These are phyloP conservation scores for Myotisia sp. DNA, from an alignment of 2,329 filamentous ascomycete species.

Conservation along the genomic window DNA sequence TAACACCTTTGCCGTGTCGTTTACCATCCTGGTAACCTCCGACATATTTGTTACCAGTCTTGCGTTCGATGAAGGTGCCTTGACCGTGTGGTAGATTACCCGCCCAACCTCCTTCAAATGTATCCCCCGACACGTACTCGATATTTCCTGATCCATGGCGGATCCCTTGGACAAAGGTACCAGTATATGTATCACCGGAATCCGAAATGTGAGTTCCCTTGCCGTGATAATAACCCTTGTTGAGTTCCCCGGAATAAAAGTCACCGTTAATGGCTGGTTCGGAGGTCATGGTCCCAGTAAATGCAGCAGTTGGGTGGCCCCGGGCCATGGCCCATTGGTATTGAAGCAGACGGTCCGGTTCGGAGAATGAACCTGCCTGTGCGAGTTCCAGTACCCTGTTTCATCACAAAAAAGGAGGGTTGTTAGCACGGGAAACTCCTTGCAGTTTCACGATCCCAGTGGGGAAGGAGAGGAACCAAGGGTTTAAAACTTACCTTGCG, in stretches of 20 bases:
- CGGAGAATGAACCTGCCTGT: conserved; percentile 23
- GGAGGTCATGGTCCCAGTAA: conserved; percentile 36
- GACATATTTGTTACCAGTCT: conserved; percentile 46
- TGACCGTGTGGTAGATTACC: conserved; percentile 39
- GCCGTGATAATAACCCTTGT: conserved; percentile 40
- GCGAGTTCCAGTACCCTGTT: conserved; percentile 22
- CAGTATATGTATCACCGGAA: conserved; percentile 42
- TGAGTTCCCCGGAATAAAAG: conserved; percentile 41
- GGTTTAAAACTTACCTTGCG: conserved; percentile 20
- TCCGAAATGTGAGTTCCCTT: conserved; percentile 40
- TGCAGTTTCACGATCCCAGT: too few relatives aligned
- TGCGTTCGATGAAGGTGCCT: conserved; percentile 41
- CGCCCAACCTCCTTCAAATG: conserved; percentile 34
- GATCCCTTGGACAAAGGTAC: conserved; percentile 38
- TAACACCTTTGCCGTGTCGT: conserved; percentile 47
- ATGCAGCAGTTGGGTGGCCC: conserved; percentile 31
- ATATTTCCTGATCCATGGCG: conserved; percentile 44
- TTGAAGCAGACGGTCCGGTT: conserved; percentile 25
- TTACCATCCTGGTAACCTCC: conserved; percentile 48
- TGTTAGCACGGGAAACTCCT: too few relatives aligned
- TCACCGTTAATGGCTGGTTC: conserved; percentile 41
- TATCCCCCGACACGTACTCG: conserved; percentile 41
- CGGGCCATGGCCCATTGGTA: conserved; percentile 34
- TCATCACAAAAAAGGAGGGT: too few relatives aligned
- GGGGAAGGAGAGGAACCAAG: neutral